Conservation (phyloP, 2,329 filamentous ascomycete species). For the Fragosphaeria purpurea region DNA sequence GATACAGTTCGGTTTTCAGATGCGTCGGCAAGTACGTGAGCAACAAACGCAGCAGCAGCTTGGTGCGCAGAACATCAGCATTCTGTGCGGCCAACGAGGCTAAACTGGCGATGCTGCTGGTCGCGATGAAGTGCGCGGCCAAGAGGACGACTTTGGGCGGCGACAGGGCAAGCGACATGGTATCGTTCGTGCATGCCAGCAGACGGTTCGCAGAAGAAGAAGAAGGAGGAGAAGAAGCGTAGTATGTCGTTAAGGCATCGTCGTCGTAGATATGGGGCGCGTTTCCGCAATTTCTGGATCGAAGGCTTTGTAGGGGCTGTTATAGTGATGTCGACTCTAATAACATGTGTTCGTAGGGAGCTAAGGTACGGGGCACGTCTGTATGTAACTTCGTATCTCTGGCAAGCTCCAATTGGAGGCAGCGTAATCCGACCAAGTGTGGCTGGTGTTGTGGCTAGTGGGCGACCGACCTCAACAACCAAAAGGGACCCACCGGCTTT, state of each 20-base stretch:
- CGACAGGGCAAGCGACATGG: conserved; percentile 35
- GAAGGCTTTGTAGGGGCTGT: not conserved
- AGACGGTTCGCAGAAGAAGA: not conserved
- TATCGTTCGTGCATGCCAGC: conserved; percentile 1
- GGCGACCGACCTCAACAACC: not conserved
- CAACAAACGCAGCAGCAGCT: conserved; percentile 61
- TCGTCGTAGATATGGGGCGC: not conserved
- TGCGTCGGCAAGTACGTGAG: conserved; percentile 71
- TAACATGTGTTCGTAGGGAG: conserved; percentile 4
- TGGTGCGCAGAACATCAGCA: conserved; percentile 47
- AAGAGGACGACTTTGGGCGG: conserved; percentile 62
- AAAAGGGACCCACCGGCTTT: not conserved
- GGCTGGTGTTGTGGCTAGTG: conserved; percentile 11
- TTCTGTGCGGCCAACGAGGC: conserved; percentile 48
- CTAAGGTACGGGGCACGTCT: not conserved
- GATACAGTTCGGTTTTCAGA: conserved; percentile 51
- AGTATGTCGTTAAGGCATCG: not conserved
- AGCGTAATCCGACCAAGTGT: conserved; percentile 15
- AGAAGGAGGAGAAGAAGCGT: not conserved
- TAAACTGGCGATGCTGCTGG: conserved; percentile 54
- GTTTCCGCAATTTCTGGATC: too few relatives aligned
- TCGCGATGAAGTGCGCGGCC: conserved; percentile 58
- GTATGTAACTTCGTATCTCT: not conserved
- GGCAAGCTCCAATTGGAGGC: conserved; percentile 11
- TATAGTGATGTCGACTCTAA: not conserved